Conservation (phyloP, 306 rosid species). For the Crotalaria pallida region DNA sequence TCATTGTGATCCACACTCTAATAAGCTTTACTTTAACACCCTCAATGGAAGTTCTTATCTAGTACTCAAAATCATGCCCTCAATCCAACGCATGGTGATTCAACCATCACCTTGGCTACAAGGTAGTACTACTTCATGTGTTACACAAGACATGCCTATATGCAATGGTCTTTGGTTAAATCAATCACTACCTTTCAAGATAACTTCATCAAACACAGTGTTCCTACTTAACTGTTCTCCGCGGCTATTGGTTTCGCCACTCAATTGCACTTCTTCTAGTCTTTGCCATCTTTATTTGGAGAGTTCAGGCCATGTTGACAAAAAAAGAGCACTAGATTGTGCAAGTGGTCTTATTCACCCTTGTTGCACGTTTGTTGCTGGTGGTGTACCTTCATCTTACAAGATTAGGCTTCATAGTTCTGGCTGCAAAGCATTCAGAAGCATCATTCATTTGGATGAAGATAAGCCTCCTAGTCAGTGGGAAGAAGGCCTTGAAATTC, state of each 20-base stretch:
- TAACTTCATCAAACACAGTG: slow-evolving; percentile 80
- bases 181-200: slow-evolving; percentile 80
- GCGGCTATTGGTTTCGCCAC: slow-evolving; percentile 79
- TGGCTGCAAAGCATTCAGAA: slow-evolving; percentile 87
- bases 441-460: slow-evolving; percentile 62
- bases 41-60: slow-evolving; percentile 69
- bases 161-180: slow-evolving; percentile 84
- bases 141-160: slow-evolving; percentile 67
- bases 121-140: slow-evolving; percentile 35
- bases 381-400: slow-evolving; percentile 87
- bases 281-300: slow-evolving; percentile 72
- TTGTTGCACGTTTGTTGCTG: slow-evolving; percentile 84
- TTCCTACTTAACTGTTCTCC: slow-evolving; percentile 85
- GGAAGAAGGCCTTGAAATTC: slow-evolving; percentile 93
- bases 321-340: slow-evolving; percentile 46
- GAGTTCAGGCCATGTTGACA: slow-evolving; percentile 55
- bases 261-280: slow-evolving; percentile 82
- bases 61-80: slow-evolving; percentile 41
- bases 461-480: slow-evolving; percentile 56
- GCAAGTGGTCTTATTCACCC: slow-evolving; percentile 53
- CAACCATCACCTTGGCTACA: slow-evolving; percentile 78
- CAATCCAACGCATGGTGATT: slow-evolving; percentile 57
- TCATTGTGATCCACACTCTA: slow-evolving; percentile 55
- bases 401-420: slow-evolving; percentile 81
- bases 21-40: slow-evolving; percentile 49